Conservation (phyloP, 345 rosid species). For the Euphorbia lathyris region DNA sequence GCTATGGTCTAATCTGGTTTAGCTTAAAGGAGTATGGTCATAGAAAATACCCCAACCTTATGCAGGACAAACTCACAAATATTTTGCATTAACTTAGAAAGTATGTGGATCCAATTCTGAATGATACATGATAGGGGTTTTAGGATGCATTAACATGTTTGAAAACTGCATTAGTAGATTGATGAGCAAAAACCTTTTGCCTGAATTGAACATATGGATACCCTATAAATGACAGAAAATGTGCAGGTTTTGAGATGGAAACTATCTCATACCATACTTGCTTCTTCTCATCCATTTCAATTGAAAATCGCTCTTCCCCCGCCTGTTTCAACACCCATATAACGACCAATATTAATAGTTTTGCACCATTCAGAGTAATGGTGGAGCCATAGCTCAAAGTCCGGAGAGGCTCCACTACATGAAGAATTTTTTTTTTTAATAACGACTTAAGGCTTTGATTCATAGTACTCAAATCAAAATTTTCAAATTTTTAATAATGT, state of each 20-base stretch:
- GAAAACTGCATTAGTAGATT: slow-evolving; percentile 56
- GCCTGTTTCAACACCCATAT: slow-evolving; percentile 41
- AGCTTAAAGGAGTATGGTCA: neutral
- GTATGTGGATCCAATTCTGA: neutral
- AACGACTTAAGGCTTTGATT: too few relatives aligned
- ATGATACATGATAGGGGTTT: slow-evolving; percentile 7
- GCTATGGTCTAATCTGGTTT: neutral
- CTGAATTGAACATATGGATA: slow-evolving; percentile 70
- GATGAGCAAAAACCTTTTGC: slow-evolving; percentile 72
- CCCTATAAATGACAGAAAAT: slow-evolving; percentile 67
- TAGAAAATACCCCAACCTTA: neutral
- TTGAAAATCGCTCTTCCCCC: slow-evolving; percentile 82
- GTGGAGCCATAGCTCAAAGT: too few relatives aligned
- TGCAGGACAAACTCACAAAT: neutral
- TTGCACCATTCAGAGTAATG: too few relatives aligned
- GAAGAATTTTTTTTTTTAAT: too few relatives aligned
- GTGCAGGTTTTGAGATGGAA: slow-evolving; percentile 92
- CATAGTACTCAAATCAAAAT: too few relatives aligned
- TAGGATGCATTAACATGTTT: slow-evolving; percentile 43
- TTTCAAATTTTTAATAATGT: too few relatives aligned
- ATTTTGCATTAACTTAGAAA: too few relatives aligned
- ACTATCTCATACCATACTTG: slow-evolving; percentile 85
- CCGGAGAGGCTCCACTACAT: too few relatives aligned
- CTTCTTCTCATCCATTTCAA: slow-evolving; percentile 71
- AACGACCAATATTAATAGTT: slow-evolving; percentile 1